A percentile compares a stretch with the other conserved stretches of the same genome.
Conservation (phyloP, 75 land plant genomes). For the Larix kaempferi region DNA sequence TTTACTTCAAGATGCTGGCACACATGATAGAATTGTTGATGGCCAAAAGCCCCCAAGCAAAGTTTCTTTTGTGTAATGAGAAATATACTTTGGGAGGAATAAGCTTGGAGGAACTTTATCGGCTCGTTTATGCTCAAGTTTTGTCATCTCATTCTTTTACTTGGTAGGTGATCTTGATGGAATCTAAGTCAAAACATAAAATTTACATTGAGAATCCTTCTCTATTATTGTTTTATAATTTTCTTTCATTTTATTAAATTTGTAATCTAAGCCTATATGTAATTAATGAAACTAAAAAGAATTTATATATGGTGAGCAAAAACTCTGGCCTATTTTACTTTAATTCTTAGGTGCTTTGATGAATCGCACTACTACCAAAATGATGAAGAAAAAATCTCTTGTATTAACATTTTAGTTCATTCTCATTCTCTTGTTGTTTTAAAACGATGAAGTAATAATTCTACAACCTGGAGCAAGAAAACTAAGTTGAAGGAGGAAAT, state of each 20-base stretch:
- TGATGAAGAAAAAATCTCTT: background rate
- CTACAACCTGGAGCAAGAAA: no score
- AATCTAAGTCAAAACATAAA: background rate
- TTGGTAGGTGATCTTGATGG: constrained; percentile 71
- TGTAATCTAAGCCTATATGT: background rate
- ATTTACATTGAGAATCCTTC: background rate
- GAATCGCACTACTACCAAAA: background rate
- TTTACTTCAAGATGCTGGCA: constrained; percentile 69
- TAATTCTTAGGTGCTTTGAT: background rate
- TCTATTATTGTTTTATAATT: background rate
- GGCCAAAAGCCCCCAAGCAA: constrained; percentile 59
- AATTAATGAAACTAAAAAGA: background rate
- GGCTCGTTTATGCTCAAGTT: constrained; percentile 90
- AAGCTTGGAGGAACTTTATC: constrained; percentile 82
- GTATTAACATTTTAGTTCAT: background rate
- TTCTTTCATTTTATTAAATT: background rate
- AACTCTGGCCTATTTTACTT: background rate
- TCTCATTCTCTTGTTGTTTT: background rate
- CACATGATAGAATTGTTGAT: constrained; percentile 82
- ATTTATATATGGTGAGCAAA: background rate
- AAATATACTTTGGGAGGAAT: constrained; percentile 64
- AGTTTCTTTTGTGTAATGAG: constrained; percentile 64
- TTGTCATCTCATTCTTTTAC: constrained; percentile 85
- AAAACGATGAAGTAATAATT: no score
- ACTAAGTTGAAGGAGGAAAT: no score